Percentiles rank a stretch among this genome's conserved stretches.
Evolutionary conservation across 805 yeast genomes (phyloP).

Genomic region (Yarrowia sp.): DNA sequence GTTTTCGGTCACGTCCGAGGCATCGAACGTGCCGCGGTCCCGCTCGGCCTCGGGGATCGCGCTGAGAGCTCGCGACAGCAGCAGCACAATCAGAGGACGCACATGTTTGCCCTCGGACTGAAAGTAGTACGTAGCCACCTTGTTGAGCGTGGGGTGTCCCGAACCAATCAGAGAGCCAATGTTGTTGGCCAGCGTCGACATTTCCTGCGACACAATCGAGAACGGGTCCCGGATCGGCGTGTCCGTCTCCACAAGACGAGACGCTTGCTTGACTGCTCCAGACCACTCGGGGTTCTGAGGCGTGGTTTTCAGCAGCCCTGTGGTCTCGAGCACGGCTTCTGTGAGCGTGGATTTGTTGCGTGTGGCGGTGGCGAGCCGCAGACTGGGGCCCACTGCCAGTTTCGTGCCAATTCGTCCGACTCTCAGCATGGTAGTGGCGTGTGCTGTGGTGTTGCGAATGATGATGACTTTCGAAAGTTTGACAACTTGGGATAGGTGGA

Average conservation of each 20-base stretch:
- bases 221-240: conserved; percentile 77
- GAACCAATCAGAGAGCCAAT: conserved; percentile 88
- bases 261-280: conserved; percentile 46
- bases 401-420: conserved; percentile 31
- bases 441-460: conserved; percentile 2
- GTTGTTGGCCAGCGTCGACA: conserved; percentile 86
- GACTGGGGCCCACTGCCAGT: neutral
- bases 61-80: conserved; percentile 80
- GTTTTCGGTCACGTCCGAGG: conserved; percentile 46
- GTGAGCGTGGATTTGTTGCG: conserved; percentile 42
- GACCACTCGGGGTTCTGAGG: conserved; percentile 41
- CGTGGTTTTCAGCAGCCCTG: conserved; percentile 36
- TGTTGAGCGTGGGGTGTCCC: conserved; percentile 90
- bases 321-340: conserved; percentile 42
- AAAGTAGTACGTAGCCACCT: conserved; percentile 93
- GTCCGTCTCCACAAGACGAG: conserved; percentile 49
- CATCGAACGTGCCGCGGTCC: conserved; percentile 65
- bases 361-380: neutral
- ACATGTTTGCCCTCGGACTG: conserved; percentile 97
- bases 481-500: neutral
- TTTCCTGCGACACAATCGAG: conserved; percentile 88
- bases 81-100: conserved; percentile 85
- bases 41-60: conserved; percentile 72
- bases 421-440: conserved; percentile 19
- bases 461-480: conserved; percentile 17